Conservation (phyloP, 176 grass and related monocot species). For the Neostapfia colusana region DNA sequence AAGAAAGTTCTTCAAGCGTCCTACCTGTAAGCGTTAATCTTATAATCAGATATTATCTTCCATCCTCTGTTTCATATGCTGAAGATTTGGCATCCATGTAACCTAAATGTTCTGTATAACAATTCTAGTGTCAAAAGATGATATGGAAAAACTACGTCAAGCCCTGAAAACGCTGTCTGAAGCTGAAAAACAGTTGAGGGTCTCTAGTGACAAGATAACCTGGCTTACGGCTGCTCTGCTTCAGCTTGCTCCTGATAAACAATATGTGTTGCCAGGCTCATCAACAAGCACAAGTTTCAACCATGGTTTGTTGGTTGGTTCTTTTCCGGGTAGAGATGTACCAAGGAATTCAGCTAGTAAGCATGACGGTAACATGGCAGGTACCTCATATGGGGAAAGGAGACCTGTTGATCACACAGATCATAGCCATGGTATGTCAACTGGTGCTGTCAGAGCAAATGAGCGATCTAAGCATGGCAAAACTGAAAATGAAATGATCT, state of each 20-base stretch:
- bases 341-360: slow-evolving; percentile 28
- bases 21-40: slow-evolving; percentile 53
- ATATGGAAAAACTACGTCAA: slow-evolving; percentile 73
- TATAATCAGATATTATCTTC: not conserved
- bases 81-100: slow-evolving; percentile 18
- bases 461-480: slow-evolving; percentile 40
- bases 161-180: slow-evolving; percentile 68
- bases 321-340: slow-evolving; percentile 44
- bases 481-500: slow-evolving; percentile 71
- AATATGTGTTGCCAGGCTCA: slow-evolving; percentile 65
- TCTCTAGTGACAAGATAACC: slow-evolving; percentile 67
- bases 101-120: slow-evolving; percentile 27
- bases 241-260: slow-evolving; percentile 86
- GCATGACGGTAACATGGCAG: slow-evolving; percentile 34
- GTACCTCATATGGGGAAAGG: slow-evolving; percentile 43
- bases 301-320: slow-evolving; percentile 35
- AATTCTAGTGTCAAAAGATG: slow-evolving; percentile 66
- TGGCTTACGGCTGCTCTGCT: slow-evolving; percentile 82
- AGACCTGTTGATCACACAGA: slow-evolving; percentile 37
- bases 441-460: slow-evolving; percentile 38
- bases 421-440: slow-evolving; percentile 36
- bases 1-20: slow-evolving; percentile 70
- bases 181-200: slow-evolving; percentile 76
- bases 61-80: slow-evolving; percentile 4
- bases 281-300: slow-evolving; percentile 59